Percentiles rank a stretch among this genome's conserved stretches.
Evolutionary conservation across 441 rosid genomes (phyloP).

Genomic region (Capsella rubella): DNA sequence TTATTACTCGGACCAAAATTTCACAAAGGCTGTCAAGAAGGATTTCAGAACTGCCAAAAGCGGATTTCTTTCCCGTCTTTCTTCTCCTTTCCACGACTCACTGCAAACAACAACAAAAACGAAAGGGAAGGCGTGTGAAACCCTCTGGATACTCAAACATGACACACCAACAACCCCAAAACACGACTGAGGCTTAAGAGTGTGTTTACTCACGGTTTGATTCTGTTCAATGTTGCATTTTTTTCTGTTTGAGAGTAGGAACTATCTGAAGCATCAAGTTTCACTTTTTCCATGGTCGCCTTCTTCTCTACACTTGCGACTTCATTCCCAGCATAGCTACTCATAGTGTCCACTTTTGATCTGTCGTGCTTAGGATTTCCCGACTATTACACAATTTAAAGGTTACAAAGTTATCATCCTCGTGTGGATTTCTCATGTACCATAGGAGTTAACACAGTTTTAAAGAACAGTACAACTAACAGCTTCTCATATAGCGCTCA

Average conservation of each 20-base stretch:
- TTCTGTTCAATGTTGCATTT: constrained; percentile 67
- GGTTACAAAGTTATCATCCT: constrained; percentile 4
- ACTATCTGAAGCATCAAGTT: constrained; percentile 45
- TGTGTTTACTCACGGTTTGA: constrained; percentile 69
- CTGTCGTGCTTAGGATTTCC: constrained; percentile 40
- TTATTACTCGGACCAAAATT: constrained; percentile 74
- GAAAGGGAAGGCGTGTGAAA: constrained; percentile 13
- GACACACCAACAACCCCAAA: constrained; percentile 14
- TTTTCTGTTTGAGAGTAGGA: constrained; percentile 47
- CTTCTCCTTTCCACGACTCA: constrained; percentile 70
- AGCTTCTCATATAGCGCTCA: constrained; percentile 10
- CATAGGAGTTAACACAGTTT: constrained; percentile 5
- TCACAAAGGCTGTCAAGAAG: constrained; percentile 62
- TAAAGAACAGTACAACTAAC: constrained; percentile 7
- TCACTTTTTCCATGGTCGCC: constrained; percentile 35
- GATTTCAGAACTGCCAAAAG: constrained; percentile 61
- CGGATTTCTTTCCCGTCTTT: constrained; percentile 55
- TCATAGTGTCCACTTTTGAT: constrained; percentile 36
- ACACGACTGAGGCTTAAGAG: constrained; percentile 4
- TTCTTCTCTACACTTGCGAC: constrained; percentile 38
- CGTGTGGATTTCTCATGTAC: background rate
- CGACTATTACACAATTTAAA: constrained; percentile 53
- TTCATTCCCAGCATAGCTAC: constrained; percentile 9
- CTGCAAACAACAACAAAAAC: constrained; percentile 45
- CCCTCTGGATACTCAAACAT: constrained; percentile 20